A percentile compares a stretch with the other conserved stretches of the same genome.
These are phyloP conservation scores for Ulmus americana DNA, from an alignment of 331 rosid species.

Conservation along the genomic window DNA sequence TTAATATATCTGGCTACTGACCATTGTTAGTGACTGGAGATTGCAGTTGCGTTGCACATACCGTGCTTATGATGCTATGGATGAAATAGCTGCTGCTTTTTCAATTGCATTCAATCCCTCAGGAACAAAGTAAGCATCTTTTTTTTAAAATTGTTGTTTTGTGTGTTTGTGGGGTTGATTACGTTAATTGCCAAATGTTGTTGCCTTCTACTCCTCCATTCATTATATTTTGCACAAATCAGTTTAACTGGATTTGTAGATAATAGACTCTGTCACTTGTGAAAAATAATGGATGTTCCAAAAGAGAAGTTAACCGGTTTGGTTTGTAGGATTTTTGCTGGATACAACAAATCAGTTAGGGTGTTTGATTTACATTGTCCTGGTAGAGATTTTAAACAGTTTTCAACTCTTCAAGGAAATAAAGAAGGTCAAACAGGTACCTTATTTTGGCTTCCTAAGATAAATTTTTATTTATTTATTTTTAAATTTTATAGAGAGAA, in stretches of 20 bases:
- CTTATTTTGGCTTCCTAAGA: slow-evolving; percentile 16
- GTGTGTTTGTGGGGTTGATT: background rate
- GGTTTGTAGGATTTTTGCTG: slow-evolving; percentile 73
- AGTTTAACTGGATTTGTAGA: slow-evolving; percentile 8
- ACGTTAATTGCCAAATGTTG: too few species aligned
- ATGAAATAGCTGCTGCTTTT: slow-evolving; percentile 86
- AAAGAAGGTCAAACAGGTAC: slow-evolving; percentile 87
- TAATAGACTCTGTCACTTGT: slow-evolving; percentile 6
- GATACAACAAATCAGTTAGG: slow-evolving; percentile 86
- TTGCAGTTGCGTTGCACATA: slow-evolving; percentile 90
- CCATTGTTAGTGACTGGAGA: slow-evolving; percentile 15
- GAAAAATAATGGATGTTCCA: slow-evolving; percentile 13
- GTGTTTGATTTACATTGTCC: slow-evolving; percentile 93
- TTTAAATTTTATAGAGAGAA: background rate
- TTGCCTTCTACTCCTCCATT: too few species aligned
- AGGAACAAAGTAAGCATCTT: slow-evolving; percentile 48
- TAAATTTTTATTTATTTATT: too few species aligned
- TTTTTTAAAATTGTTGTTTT: background rate
- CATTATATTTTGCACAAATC: slow-evolving; percentile 7
- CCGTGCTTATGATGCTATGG: slow-evolving; percentile 95
- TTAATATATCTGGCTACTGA: slow-evolving; percentile 21
- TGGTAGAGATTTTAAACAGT: slow-evolving; percentile 71
- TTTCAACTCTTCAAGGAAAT: slow-evolving; percentile 69
- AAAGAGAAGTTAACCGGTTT: slow-evolving; percentile 13
- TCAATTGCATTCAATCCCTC: slow-evolving; percentile 84